Conservation (phyloP, 768 basidiomycete genomes). For the Ramaria rubella region DNA sequence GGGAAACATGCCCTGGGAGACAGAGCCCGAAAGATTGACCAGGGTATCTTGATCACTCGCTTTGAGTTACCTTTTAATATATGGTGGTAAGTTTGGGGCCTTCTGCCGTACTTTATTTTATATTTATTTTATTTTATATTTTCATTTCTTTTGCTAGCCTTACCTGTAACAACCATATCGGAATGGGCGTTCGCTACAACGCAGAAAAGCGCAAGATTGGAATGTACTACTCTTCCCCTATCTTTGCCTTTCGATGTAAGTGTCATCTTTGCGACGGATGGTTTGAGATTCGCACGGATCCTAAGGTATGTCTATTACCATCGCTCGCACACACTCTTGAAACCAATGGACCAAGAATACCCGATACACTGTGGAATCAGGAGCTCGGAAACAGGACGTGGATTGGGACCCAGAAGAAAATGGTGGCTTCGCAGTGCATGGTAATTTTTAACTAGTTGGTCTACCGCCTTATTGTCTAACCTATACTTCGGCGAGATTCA, state of each 20-base stretch:
- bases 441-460: conserved; percentile 29
- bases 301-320: conserved; percentile 54
- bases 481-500: conserved; percentile 21
- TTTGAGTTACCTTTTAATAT: conserved; percentile 97
- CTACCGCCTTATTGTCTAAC: background rate
- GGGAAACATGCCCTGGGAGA: conserved; percentile 93
- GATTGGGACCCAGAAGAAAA: conserved; percentile 98
- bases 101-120: background rate
- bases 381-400: conserved; percentile 91
- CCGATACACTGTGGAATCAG: conserved; percentile 84
- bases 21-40: conserved; percentile 90
- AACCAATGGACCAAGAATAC: conserved; percentile 60
- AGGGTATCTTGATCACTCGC: conserved; percentile 91
- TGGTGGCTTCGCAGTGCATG: conserved; percentile 85
- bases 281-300: conserved; percentile 98
- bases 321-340: background rate
- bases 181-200: conserved; percentile 99
- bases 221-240: conserved; percentile 89
- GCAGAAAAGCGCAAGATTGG: conserved; percentile 98
- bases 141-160: conserved; percentile 43
- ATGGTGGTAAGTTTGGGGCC: conserved; percentile 67
- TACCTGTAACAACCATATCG: conserved; percentile 93
- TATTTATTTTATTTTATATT: no score
- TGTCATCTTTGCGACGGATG: conserved; percentile 94
- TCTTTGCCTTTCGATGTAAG: conserved; percentile 94